Percentiles rank a stretch among this genome's conserved stretches.
These are phyloP conservation scores for Fraxinus platypoda DNA, from an alignment of 305 asterid species.

Conservation along the genomic window DNA sequence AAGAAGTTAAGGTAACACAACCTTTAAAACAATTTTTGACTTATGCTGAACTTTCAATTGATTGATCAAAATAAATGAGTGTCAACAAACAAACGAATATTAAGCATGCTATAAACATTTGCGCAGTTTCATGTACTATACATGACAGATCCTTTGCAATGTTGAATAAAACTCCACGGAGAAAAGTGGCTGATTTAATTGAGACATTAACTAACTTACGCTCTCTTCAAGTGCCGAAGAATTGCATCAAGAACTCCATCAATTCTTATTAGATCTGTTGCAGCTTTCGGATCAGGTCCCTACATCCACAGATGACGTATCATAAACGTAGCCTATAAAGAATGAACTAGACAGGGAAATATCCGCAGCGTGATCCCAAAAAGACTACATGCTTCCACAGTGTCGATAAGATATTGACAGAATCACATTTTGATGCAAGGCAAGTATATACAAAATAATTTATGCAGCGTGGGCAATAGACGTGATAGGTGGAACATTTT, in stretches of 20 bases:
- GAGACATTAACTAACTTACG: slow-evolving; percentile 47
- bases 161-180: slow-evolving; percentile 12
- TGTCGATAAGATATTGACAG: neutral
- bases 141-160: slow-evolving; percentile 1
- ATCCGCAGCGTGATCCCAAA: neutral
- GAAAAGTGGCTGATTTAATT: neutral
- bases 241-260: slow-evolving; percentile 81
- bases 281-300: slow-evolving; percentile 89
- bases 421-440: neutral
- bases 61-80: neutral
- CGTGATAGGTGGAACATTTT: neutral
- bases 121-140: neutral
- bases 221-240: slow-evolving; percentile 75
- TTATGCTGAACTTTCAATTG: neutral
- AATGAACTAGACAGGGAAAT: neutral
- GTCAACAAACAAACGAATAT: neutral
- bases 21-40: neutral
- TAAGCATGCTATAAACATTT: neutral
- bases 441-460: neutral
- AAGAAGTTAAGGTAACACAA: too few relatives aligned
- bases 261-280: slow-evolving; percentile 68
- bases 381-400: neutral
- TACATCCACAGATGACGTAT: slow-evolving; percentile 34
- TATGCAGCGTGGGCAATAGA: neutral
- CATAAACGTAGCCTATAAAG: slow-evolving; percentile 13